A percentile compares a stretch with the other conserved stretches of the same genome.
These are phyloP conservation scores for Rugosomyces carneus DNA, from an alignment of 1,284 basidiomycete genomes.

Conservation along the genomic window DNA sequence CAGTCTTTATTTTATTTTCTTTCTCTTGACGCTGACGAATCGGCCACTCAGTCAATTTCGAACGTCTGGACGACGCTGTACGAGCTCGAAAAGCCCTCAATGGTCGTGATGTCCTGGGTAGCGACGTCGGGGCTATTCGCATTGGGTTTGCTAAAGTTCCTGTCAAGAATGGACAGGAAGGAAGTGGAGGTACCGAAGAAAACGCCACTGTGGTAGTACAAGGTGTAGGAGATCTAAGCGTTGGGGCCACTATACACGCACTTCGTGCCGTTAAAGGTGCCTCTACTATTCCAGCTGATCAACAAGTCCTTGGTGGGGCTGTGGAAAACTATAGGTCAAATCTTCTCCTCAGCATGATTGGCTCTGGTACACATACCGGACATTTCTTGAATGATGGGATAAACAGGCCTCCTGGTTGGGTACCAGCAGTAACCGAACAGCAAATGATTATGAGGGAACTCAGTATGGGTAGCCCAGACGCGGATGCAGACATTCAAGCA, in stretches of 20 bases:
- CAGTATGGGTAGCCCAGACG: conserved; percentile 68
- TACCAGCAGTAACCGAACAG: conserved; percentile 76
- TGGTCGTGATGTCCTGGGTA: conserved; percentile 90
- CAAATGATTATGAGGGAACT: conserved; percentile 96
- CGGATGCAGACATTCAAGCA: conserved; percentile 77
- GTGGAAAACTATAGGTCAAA: conserved; percentile 95
- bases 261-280: conserved; percentile 82
- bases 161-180: conserved; percentile 76
- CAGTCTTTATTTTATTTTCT: conserved; percentile 32
- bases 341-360: conserved; percentile 84
- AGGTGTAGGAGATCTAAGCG: conserved; percentile 74
- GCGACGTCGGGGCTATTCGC: conserved; percentile 91
- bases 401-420: conserved; percentile 55
- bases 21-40: conserved; percentile 4
- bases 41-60: conserved; percentile 77
- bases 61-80: conserved; percentile 93
- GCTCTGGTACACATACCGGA: conserved; percentile 70
- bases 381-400: conserved; percentile 47
- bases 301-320: conserved; percentile 84
- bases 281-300: conserved; percentile 81
- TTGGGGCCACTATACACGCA: conserved; percentile 82
- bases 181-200: conserved; percentile 54
- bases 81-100: conserved; percentile 92
- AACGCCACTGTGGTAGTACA: conserved; percentile 60
- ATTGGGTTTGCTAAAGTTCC: conserved; percentile 97